Base-by-base conservation (phyloP, 176 grass and related monocot genomes). In the Zoysia japonica region DNA sequence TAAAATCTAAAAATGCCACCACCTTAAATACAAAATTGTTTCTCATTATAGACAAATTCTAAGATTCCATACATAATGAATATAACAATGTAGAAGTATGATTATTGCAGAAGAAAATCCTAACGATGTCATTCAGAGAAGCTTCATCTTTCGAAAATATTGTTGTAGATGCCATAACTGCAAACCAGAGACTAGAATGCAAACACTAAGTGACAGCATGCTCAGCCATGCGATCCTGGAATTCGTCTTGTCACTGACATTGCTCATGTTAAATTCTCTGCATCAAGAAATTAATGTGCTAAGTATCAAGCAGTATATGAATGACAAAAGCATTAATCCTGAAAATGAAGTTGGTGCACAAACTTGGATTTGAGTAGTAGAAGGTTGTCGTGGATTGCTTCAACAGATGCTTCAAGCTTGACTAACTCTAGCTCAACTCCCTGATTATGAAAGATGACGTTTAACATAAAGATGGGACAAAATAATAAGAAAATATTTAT, bases 111-210 rank as follows among this genome's bases (percentile, higher is more conserved):
- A 64, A 70, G 61, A 61, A 12, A 75, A 50, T 17, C 9, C 53
- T 54, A 77, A 17, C 20, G 6, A 64, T 65, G 55, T 52, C 65
- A 83, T 84, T 61, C 87, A 97, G 69, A 97, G 78, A 47, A 93
- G 78, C 71, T 93, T 93, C 70, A 89, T 97, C 88, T 97, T 97
- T 78, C 65, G 85, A 86, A 97, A 93, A 67, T 87, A 97, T 38
- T 69, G 62, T 45, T 86, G 75, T 61, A 93, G 78, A 90, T 93
- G 80, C 77, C 75, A 70, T 74, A 91, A 44, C 75, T 89, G 88
- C 81, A 91, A 50, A 77, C 39, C 47, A 46, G 90, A 88, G 52
- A 78, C 93, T 57, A 68, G 46, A 43, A 91, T 85, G 90, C 93
- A 93, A 81, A 97, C 74, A 35, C 39, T 76, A 67, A 93, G 85